Evolutionary conservation across 768 basidiomycete species (phyloP).

Genomic region (Aureoboletus auriporus): DNA sequence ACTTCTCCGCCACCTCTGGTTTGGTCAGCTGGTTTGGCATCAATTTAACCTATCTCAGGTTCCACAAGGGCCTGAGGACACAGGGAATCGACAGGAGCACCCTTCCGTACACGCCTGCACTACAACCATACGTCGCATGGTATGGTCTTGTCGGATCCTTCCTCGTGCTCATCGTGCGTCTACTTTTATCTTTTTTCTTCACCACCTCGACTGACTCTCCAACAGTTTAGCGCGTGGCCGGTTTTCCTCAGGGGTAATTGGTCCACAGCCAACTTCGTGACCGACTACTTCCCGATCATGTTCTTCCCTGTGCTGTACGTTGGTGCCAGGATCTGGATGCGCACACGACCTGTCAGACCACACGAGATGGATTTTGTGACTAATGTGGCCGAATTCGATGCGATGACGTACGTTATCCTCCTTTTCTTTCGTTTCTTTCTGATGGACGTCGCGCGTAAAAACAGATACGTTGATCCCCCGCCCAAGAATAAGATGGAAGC

Average conservation of each 20-base stretch:
- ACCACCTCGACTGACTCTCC: not conserved
- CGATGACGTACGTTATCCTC: slow-evolving; percentile 20
- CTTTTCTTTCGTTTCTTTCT: not conserved
- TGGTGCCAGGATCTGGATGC: slow-evolving; percentile 17
- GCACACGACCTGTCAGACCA: slow-evolving; percentile 1
- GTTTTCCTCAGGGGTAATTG: slow-evolving; percentile 41
- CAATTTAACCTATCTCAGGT: slow-evolving; percentile 43
- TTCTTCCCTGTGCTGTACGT: slow-evolving; percentile 48
- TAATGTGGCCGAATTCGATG: slow-evolving; percentile 26
- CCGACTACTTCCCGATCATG: slow-evolving; percentile 38
- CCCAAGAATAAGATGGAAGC: slow-evolving; percentile 25
- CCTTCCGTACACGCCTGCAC: slow-evolving; percentile 41
- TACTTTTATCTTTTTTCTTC: too few species aligned
- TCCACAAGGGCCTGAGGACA: slow-evolving; percentile 41
- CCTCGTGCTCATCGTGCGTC: slow-evolving; percentile 34
- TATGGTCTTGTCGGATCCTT: slow-evolving; percentile 29
- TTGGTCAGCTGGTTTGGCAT: slow-evolving; percentile 44
- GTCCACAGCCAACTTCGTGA: slow-evolving; percentile 37
- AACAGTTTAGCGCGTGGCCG: slow-evolving; percentile 37
- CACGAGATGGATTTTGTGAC: slow-evolving; percentile 27
- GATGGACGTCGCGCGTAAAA: not conserved
- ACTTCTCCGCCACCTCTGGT: slow-evolving; percentile 36
- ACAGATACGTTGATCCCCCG: slow-evolving; percentile 24
- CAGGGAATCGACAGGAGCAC: slow-evolving; percentile 46
- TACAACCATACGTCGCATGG: slow-evolving; percentile 43